Evolutionary conservation across 1,284 basidiomycete genomes (phyloP), one percentile per base, ranked within the genome.

Genomic region (Ganoderma boninense): DNA sequence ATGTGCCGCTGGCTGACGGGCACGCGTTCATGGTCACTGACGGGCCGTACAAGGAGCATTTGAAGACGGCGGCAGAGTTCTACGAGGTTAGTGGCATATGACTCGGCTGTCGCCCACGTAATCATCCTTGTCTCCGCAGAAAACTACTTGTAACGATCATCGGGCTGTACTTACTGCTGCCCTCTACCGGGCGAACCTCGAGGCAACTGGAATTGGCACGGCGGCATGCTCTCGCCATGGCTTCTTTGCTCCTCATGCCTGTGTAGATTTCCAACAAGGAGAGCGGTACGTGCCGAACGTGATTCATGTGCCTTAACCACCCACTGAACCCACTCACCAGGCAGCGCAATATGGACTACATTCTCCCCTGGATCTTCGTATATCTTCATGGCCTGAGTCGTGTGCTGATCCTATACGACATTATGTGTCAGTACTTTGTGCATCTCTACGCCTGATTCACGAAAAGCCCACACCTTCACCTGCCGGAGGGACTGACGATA

Each of bases 211-310:
- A 2, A 43, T 43, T 7, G 42, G 42, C 10, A 11, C 42, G 42
- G 42, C 42, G 10, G 42, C 42, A 16, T 43, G 42, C 42, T 43
- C 42, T 11, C 42, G 42, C 11, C 42, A 43, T 43, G 42, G 42
- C 42, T 43, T 43, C 14, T 43, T 43, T 11, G 10, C 11, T 11
- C 42, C 42, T 11, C 42, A 43, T 16, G 42, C 42, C 10, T 43
- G 42, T 16, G 42, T 43, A 43, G 42, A 43, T 11, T 43, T 43
- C 42, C 42, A 43, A 10, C 66, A 67, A n/a, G 75, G 77, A 0
- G 70, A 78, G 32, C 38, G 66, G 74, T 78, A 52, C 16, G 69
- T 43, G 3, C 6, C 18, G 6, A n/a, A 13, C 2, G n/a, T 49
- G 7, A 35, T 7, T 35, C 35, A 35, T 35, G n/a, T n/a, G n/a